Evolutionary conservation across 2,329 filamentous ascomycete genomes (phyloP).

Genomic region (Cladophialophora psammophila): DNA sequence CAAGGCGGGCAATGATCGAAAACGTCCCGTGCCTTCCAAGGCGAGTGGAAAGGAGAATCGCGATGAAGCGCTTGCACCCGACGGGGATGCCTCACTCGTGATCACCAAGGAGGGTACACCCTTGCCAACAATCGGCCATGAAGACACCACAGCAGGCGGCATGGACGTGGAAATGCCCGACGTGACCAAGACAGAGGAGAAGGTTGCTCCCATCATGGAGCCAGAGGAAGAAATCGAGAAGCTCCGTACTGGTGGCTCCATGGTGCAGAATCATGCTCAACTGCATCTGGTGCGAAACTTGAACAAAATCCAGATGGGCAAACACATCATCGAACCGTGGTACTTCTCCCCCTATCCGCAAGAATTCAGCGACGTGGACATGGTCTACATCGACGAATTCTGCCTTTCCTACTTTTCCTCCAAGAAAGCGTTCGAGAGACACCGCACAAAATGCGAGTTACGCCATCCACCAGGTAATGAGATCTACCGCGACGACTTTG

Average conservation of each 20-base stretch:
- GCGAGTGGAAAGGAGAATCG: slow-evolving; percentile 68
- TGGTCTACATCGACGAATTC: slow-evolving; percentile 97
- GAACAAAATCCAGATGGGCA: slow-evolving; percentile 91
- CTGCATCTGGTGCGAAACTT: slow-evolving; percentile 96
- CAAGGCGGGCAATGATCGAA: slow-evolving; percentile 55
- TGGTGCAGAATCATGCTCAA: slow-evolving; percentile 98
- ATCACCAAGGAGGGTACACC: slow-evolving; percentile 51
- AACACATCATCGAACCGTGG: slow-evolving; percentile 92
- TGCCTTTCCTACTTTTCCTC: slow-evolving; percentile 91
- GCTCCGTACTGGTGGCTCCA: slow-evolving; percentile 89
- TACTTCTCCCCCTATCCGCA: slow-evolving; percentile 98
- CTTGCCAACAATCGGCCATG: slow-evolving; percentile 40
- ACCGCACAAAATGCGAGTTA: slow-evolving; percentile 87
- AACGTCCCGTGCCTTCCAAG: slow-evolving; percentile 59
- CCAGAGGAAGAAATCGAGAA: slow-evolving; percentile 84
- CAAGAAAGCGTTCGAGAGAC: slow-evolving; percentile 80
- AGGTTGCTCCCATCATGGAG: slow-evolving; percentile 38
- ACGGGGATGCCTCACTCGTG: slow-evolving; percentile 36
- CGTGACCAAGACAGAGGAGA: slow-evolving; percentile 49
- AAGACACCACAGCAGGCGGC: slow-evolving; percentile 39
- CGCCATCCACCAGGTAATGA: slow-evolving; percentile 96
- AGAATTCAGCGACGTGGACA: slow-evolving; percentile 83
- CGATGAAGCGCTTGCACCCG: slow-evolving; percentile 47
- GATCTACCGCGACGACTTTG: slow-evolving; percentile 88
- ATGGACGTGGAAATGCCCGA: slow-evolving; percentile 56